phyloP scores from a whole-genome alignment of 352 stramenopile genomes.

The Paralagenidium karlingii region DNA sequence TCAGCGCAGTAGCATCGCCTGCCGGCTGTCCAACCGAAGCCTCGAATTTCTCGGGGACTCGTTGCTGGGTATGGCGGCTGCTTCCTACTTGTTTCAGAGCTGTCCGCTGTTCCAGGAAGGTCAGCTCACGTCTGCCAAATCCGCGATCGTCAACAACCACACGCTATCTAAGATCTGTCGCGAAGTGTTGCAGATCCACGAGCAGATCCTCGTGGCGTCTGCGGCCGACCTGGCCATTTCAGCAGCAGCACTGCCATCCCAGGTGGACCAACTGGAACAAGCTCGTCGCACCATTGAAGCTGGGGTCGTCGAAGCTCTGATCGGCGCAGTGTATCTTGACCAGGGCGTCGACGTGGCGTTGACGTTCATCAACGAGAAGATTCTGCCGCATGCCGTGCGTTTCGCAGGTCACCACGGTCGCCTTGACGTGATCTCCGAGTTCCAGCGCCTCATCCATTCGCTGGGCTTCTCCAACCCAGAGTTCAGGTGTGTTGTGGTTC shows the following conservation, averaged over 20 bases:
- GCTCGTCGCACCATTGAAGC: conserved; percentile 58
- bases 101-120: conserved; percentile 58
- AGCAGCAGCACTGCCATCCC: background rate
- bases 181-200: conserved; percentile 35
- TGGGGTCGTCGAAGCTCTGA: conserved; percentile 59
- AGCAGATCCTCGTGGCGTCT: conserved; percentile 43
- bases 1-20: conserved; percentile 18
- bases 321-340: conserved; percentile 66
- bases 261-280: conserved; percentile 22
- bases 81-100: conserved; percentile 61
- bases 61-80: conserved; percentile 41
- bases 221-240: conserved; percentile 19
- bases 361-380: conserved; percentile 43
- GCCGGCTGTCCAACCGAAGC: conserved; percentile 68
- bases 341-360: conserved; percentile 56
- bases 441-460: conserved; percentile 56
- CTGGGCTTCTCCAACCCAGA: conserved; percentile 45
- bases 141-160: conserved; percentile 63
- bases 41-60: conserved; percentile 77
- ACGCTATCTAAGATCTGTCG: conserved; percentile 51
- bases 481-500: conserved; percentile 62
- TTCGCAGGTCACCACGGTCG: conserved; percentile 25
- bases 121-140: conserved; percentile 56
- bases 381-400: conserved; percentile 42
- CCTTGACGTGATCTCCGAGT: too few species aligned